Base-by-base conservation (phyloP, 176 grass and related monocot species). In the Eragrostis nindensis region DNA sequence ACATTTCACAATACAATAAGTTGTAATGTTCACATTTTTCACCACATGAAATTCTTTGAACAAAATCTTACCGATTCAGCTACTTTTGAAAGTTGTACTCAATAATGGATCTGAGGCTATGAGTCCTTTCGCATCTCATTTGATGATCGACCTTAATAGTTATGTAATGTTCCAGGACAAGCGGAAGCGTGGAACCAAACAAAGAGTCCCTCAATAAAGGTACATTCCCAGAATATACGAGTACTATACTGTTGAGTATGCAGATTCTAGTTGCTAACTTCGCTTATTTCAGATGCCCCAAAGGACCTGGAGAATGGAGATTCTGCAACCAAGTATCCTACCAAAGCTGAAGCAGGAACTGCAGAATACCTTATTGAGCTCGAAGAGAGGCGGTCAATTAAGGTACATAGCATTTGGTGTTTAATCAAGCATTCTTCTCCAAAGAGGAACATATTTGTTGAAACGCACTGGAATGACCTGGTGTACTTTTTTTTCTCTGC, bases 381-480 rank as follows among this genome's bases (percentile, higher is more conserved):
- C 2, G 97, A 99, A 81, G 88, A 90, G 10, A 83, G 62, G 52
- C 91, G 97, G 71, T 99, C 97, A 22, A 99, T 95, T 52, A 99
- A 99, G 96, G 96, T 93, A 16, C 2, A 56, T 50, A 77, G 66
- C 40, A 83, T n/a, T 13, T 82, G 27, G 3, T 27, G 0, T 26
- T 42, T 65, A 2, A 21, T 78, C 2, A 8, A 81, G 69, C 7
- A 53, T 25, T 40, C 5, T 76, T 10, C 13, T 45, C 6, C 32
- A 54, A 62, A 40, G 6, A 63, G 56, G 17, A 61, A 22, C 24
- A 43, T 60, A 41, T 17, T 59, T 83, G 48, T 24, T 26, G 2
- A 59, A 49, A 6, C 29, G 45, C 32, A 7, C 50, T 81, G 7
- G 78, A 86, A 22, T 67, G 7, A 68, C 19, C 29, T 68, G 2